Evolutionary conservation across 1,139 yeast species (phyloP), one percentile per base, ranked within the genome.

Genomic region (Pichia sp.): DNA sequence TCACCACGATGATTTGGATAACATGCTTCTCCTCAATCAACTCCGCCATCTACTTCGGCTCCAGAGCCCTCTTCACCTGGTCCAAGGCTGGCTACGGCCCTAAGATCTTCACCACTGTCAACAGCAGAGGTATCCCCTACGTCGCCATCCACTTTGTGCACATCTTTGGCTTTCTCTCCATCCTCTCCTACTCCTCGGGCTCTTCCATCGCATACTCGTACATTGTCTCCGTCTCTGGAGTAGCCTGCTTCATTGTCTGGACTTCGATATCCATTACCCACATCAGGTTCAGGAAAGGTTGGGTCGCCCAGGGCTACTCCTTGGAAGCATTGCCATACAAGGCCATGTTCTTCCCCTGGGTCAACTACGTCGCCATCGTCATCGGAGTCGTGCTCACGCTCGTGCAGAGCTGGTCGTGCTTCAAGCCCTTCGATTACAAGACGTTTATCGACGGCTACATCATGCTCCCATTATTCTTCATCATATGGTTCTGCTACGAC

Each of bases 351-450:
- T 83, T 74, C 64, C 90, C 90, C 1, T 72, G 68, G 63, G 70
- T 76, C 32, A 81, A 85, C 2, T 72, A 73, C 50, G 62, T 80
- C 48, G 85, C 86, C 1, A 70, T 84, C 6, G 61, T 70, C 0
- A 69, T 81, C 49, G 84, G 82, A 62, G 59, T 75, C 1, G 76
- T 84, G 57, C 72, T 85, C 59, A 84, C 81, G 2, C 67, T 85
- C 30, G 80, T 85, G 40, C 90, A 85, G 67, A 87, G 90, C 2
- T 85, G 90, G 89, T 73, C 85, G 1, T 74, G 77, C 47, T 79
- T 85, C 61, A 74, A 75, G 54, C 90, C 90, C 0, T 85, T 82
- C 62, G 74, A 75, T 54, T 84, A 81, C 6, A 82, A 77, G 36
- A 73, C 75, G 57, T 85, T 83, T 67, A 84, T 85, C 45, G 90